Evolutionary conservation across 441 rosid genomes (phyloP).

Genomic region (Populus hybrid): DNA sequence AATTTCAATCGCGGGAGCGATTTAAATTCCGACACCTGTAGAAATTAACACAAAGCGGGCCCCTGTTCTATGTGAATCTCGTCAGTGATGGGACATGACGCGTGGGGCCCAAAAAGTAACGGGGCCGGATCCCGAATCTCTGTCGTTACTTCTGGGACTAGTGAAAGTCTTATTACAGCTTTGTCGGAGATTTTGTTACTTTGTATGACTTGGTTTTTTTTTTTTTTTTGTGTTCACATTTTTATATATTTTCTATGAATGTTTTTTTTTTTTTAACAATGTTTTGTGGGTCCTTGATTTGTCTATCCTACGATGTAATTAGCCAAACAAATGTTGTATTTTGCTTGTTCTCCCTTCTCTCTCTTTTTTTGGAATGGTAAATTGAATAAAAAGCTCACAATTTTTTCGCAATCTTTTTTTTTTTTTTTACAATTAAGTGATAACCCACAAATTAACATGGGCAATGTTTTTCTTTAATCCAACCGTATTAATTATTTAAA

Average conservation of each 20-base stretch:
- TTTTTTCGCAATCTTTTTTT: too few species aligned
- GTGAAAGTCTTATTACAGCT: not conserved
- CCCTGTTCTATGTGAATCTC: constrained; percentile 15
- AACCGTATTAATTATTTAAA: too few species aligned
- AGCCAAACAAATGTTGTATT: not conserved
- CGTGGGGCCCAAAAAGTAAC: not conserved
- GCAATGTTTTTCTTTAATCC: too few species aligned
- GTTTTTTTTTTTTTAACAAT: not conserved
- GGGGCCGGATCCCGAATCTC: constrained; percentile 36
- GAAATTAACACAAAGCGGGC: not conserved
- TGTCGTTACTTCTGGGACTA: constrained; percentile 28
- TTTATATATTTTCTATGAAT: not conserved
- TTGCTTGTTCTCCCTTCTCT: not conserved
- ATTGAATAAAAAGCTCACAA: not conserved
- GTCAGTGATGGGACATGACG: constrained; percentile 21
- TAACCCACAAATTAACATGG: too few species aligned
- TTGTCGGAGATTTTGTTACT: constrained; percentile 11
- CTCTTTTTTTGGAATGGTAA: too few species aligned
- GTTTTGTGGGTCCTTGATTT: not conserved
- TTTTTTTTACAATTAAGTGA: not conserved
- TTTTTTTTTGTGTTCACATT: not conserved
- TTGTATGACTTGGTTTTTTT: not conserved
- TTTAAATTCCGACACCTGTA: constrained; percentile 6
- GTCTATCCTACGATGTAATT: not conserved
- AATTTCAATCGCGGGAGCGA: not conserved